These are phyloP conservation scores for Smittium culicis DNA, from an alignment of 371 early-diverging fungal genomes.

Conservation along the genomic window DNA sequence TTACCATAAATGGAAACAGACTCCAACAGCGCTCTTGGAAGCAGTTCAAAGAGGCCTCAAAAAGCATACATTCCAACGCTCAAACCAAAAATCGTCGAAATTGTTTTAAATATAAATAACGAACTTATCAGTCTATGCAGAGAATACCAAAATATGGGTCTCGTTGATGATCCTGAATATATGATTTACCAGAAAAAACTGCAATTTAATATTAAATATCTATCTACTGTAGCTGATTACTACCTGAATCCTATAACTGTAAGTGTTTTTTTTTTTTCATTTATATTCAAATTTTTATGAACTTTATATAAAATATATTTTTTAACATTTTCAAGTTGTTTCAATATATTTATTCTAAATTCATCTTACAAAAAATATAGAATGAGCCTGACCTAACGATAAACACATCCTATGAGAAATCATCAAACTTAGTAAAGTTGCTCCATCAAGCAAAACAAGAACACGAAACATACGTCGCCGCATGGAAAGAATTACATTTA, in stretches of 20 bases:
- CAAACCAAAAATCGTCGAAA: constrained; percentile 28
- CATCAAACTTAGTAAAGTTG: background rate
- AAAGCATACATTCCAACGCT: constrained; percentile 24
- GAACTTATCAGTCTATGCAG: constrained; percentile 38
- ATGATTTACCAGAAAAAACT: constrained; percentile 39
- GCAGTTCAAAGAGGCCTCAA: background rate
- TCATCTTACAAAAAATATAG: background rate
- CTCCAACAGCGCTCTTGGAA: no score
- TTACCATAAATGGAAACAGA: no score
- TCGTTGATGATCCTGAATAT: constrained; percentile 39
- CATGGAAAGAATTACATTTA: constrained; percentile 25
- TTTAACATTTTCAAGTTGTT: background rate
- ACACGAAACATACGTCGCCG: constrained; percentile 20
- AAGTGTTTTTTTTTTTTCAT: constrained; percentile 2
- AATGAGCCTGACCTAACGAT: constrained; percentile 6
- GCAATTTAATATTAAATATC: constrained; percentile 40
- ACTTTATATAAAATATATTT: background rate
- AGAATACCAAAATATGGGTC: constrained; percentile 43
- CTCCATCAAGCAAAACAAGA: constrained; percentile 23
- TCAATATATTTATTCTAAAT: no score
- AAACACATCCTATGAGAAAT: background rate
- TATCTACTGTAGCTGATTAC: constrained; percentile 42
- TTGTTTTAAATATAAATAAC: constrained; percentile 37
- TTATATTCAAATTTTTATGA: background rate
- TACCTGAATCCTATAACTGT: constrained; percentile 17